These are phyloP conservation scores for Hepatocystis sp. DNA, from an alignment of 169 alveolate species.

Conservation along the genomic window DNA sequence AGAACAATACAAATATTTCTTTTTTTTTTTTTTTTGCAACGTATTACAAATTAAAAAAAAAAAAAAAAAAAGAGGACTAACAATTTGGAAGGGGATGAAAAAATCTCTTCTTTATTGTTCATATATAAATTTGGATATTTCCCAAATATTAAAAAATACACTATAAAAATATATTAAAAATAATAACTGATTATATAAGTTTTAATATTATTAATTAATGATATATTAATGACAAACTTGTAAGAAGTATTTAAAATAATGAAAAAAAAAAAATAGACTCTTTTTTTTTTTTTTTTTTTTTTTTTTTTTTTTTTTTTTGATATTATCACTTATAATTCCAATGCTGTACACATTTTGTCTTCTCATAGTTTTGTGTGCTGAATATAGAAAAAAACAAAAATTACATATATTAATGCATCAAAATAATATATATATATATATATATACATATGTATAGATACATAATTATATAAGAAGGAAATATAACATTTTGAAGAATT, in stretches of 20 bases:
- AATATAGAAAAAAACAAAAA: conserved; percentile 10
- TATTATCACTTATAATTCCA: conserved; percentile 57
- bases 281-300: conserved; percentile 5
- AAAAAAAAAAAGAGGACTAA: conserved; percentile 5
- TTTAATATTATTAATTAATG: not conserved
- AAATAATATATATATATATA: not conserved
- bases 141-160: conserved; percentile 47
- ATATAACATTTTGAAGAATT: conserved; percentile 19
- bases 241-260: not conserved
- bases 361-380: conserved; percentile 23
- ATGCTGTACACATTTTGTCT: conserved; percentile 40
- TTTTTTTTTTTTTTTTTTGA: not conserved
- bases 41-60: no score
- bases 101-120: conserved; percentile 15
- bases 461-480: no score
- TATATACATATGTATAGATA: no score
- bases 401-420: not conserved
- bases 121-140: conserved; percentile 21
- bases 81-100: conserved; percentile 4
- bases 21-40: no score
- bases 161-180: no score
- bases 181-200: no score
- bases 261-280: not conserved
- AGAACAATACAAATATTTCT: no score
- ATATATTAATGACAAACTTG: not conserved